These are phyloP conservation scores for Cytospora leucostoma DNA, from an alignment of 2,329 filamentous ascomycete genomes.

Conservation along the genomic window DNA sequence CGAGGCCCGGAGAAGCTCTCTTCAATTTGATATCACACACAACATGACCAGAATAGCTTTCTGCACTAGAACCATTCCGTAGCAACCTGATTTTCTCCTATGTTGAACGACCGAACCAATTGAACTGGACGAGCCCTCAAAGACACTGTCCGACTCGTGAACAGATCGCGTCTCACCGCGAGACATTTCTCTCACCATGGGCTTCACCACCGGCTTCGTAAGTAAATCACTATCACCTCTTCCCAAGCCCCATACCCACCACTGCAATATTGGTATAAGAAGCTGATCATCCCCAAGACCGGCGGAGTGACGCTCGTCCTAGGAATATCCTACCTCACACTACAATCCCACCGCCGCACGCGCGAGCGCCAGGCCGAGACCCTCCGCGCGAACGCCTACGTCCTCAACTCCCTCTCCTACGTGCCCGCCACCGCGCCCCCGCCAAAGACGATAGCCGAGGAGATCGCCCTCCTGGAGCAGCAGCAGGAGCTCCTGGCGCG, in stretches of 20 bases:
- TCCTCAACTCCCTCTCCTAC: constrained; percentile 56
- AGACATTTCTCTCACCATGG: constrained; percentile 52
- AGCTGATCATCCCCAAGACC: constrained; percentile 61
- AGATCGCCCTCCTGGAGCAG: constrained; percentile 26
- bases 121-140: constrained; percentile 17
- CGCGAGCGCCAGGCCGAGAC: constrained; percentile 60
- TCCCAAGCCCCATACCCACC: not conserved
- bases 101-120: not conserved
- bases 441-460: constrained; percentile 37
- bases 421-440: constrained; percentile 46
- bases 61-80: not conserved
- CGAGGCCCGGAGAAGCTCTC: not conserved
- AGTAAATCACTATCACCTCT: constrained; percentile 38
- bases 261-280: too few relatives aligned
- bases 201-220: constrained; percentile 75
- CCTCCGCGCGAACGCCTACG: constrained; percentile 58
- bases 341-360: constrained; percentile 69
- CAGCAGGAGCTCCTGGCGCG: constrained; percentile 27
- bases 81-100: not conserved
- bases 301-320: constrained; percentile 76
- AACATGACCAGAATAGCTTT: not conserved
- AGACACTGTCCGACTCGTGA: constrained; percentile 31
- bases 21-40: not conserved
- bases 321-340: constrained; percentile 69
- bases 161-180: not conserved